Percentiles rank a stretch among this genome's conserved stretches.
Conservation (phyloP, 1,139 yeast genomes). For the Geotrichum restrictum region DNA sequence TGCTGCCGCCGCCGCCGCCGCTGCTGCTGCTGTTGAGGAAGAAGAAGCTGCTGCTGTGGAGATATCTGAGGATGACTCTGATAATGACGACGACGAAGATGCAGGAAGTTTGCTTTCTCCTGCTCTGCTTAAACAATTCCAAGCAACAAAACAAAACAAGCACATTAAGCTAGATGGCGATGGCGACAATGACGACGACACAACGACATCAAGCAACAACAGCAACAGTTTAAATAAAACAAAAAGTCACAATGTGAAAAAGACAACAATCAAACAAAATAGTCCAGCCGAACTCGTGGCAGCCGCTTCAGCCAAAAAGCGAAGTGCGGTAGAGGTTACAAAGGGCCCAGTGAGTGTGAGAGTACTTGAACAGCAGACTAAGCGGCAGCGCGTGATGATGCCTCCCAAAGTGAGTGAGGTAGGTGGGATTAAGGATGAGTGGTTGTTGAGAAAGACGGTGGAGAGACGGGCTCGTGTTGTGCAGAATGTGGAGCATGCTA, state of each 20-base stretch:
- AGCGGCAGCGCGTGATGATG: slow-evolving; percentile 6
- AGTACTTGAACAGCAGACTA: slow-evolving; percentile 8
- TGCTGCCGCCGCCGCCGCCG: slow-evolving; percentile 1
- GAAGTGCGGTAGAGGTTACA: slow-evolving; percentile 1
- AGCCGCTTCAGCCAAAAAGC: background rate
- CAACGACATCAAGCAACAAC: too few relatives aligned
- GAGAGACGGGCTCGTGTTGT: slow-evolving; percentile 13
- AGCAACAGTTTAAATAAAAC: background rate
- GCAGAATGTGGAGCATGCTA: slow-evolving; percentile 1
- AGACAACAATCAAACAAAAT: background rate
- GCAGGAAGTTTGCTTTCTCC: slow-evolving; percentile 15
- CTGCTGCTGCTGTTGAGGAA: background rate
- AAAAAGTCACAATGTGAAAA: too few relatives aligned
- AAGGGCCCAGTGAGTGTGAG: slow-evolving; percentile 20
- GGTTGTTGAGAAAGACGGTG: slow-evolving; percentile 16
- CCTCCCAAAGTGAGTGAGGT: slow-evolving; percentile 15
- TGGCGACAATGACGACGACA: background rate
- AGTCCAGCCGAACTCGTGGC: too few relatives aligned
- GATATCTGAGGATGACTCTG: background rate
- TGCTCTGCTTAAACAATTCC: slow-evolving; percentile 13
- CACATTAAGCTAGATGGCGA: slow-evolving; percentile 9
- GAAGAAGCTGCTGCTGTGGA: slow-evolving; percentile 2
- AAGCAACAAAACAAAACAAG: slow-evolving; percentile 6
- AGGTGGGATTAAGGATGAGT: slow-evolving; percentile 12
- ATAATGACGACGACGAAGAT: slow-evolving; percentile 1